Percentiles rank a stretch among this genome's conserved stretches.
These are phyloP conservation scores for Clohesyomyces aquaticus DNA, from an alignment of 495 filamentous ascomycete genomes.

Conservation along the genomic window DNA sequence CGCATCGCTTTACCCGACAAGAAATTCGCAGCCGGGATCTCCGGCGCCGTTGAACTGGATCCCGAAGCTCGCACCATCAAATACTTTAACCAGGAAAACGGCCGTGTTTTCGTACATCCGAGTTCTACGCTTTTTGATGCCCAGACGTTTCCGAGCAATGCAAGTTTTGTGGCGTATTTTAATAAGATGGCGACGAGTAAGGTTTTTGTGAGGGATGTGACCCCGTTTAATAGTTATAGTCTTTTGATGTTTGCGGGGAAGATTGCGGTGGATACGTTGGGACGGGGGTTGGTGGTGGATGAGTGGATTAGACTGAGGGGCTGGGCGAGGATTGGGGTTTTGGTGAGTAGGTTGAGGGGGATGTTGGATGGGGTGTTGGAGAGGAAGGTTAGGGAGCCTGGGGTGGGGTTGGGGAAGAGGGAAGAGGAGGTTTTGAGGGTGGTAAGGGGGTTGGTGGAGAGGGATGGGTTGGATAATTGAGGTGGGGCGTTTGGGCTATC, in stretches of 20 bases:
- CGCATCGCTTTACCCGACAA: constrained; percentile 92
- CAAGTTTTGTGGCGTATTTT: constrained; percentile 81
- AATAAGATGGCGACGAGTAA: constrained; percentile 88
- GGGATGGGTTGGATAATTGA: constrained; percentile 79
- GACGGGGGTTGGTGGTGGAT: constrained; percentile 87
- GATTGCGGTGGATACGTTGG: constrained; percentile 83
- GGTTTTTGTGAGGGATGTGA: constrained; percentile 83
- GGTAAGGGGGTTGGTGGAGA: constrained; percentile 78
- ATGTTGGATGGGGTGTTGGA: constrained; percentile 86
- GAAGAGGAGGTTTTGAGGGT: constrained; percentile 70
- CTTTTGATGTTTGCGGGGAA: constrained; percentile 87
- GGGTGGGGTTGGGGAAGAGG: constrained; percentile 54
- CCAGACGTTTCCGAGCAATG: constrained; percentile 69
- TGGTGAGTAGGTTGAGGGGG: constrained; percentile 78
- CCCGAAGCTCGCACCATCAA: constrained; percentile 90
- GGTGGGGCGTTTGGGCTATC: too few species aligned
- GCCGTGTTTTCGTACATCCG: constrained; percentile 90
- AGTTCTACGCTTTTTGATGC: constrained; percentile 81
- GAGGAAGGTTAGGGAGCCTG: constrained; percentile 75
- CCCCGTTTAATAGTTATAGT: constrained; percentile 91
- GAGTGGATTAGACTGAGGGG: constrained; percentile 88
- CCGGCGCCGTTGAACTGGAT: constrained; percentile 87
- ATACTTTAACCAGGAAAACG: constrained; percentile 85
- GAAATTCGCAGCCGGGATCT: constrained; percentile 83
- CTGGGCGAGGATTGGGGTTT: constrained; percentile 92